Conservation (phyloP, 768 basidiomycete species). For the Albatrellus ellisii region DNA sequence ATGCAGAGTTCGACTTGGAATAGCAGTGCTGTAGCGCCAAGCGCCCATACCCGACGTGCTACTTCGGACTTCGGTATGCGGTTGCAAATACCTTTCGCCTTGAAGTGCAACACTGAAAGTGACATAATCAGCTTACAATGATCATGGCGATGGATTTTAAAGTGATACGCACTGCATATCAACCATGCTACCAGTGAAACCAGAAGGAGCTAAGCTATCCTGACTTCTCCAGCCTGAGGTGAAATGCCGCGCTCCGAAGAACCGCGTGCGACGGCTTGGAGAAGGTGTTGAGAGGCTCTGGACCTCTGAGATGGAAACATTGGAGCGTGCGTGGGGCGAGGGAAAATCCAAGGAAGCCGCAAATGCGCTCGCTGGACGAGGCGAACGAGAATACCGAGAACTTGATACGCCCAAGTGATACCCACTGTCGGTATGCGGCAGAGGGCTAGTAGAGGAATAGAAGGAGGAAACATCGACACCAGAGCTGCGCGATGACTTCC, state of each 20-base stretch:
- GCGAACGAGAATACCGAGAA: conserved; percentile 4
- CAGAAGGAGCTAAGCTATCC: conserved; percentile 72
- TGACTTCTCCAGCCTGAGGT: conserved; percentile 66
- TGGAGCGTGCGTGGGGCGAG: conserved; percentile 56
- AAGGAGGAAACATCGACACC: conserved; percentile 60
- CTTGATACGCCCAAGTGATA: conserved; percentile 26
- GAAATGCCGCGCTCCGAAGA: conserved; percentile 67
- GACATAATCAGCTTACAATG: conserved; percentile 6
- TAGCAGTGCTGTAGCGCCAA: conserved; percentile 5
- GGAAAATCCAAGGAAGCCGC: conserved; percentile 42
- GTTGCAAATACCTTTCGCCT: conserved; percentile 30
- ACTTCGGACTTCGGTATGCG: conserved; percentile 7
- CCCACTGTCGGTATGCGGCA: conserved; percentile 43
- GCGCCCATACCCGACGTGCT: conserved; percentile 17
- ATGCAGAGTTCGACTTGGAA: conserved; percentile 1
- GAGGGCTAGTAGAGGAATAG: conserved; percentile 50
- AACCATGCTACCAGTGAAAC: conserved; percentile 77
- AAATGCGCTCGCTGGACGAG: conserved; percentile 46
- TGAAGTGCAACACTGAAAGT: conserved; percentile 59
- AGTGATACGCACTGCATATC: conserved; percentile 72
- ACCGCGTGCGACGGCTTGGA: conserved; percentile 50
- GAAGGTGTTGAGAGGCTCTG: conserved; percentile 60
- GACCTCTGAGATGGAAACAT: conserved; percentile 61
- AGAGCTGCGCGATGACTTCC: conserved; percentile 65
- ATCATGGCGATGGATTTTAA: background rate